Evolutionary conservation across 768 basidiomycete species (phyloP).

Genomic region (Podaxis sp.): DNA sequence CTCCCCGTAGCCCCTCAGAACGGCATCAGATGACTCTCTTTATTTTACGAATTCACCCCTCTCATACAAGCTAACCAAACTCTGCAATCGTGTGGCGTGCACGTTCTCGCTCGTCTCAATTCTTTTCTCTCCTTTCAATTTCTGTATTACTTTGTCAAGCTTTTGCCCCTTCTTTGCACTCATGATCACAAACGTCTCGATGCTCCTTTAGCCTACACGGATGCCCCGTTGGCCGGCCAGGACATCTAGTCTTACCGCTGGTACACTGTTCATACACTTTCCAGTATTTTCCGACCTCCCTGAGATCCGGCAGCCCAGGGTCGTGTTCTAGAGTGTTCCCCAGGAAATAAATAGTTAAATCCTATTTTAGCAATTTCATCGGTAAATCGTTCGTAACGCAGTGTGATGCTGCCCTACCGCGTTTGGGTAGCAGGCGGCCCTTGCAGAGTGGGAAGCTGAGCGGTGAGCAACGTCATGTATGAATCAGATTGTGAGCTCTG

Average conservation of each 20-base stretch:
- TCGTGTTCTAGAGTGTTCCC: background rate
- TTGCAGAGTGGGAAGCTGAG: background rate
- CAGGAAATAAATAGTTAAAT: slow-evolving; percentile 1
- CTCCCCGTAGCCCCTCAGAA: background rate
- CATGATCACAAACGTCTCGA: background rate
- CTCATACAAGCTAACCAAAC: background rate
- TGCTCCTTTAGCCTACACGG: background rate
- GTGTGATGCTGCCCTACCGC: background rate
- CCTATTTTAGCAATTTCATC: background rate
- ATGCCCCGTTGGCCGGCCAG: background rate
- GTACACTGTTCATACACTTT: too few species aligned
- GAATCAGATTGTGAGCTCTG: slow-evolving; percentile 5
- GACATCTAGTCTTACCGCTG: background rate
- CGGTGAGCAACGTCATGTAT: slow-evolving; percentile 1
- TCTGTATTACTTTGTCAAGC: background rate
- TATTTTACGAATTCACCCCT: background rate
- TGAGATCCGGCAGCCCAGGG: background rate
- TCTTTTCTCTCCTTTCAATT: background rate
- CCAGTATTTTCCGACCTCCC: background rate
- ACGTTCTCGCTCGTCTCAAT: slow-evolving; percentile 14
- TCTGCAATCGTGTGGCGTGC: slow-evolving; percentile 25
- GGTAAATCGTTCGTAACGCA: background rate
- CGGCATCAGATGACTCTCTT: slow-evolving; percentile 16
- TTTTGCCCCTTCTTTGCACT: background rate
- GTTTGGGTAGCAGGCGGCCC: background rate